Evolutionary conservation across 345 rosid species (phyloP).

Genomic region (Excoecaria cochinchinensis): DNA sequence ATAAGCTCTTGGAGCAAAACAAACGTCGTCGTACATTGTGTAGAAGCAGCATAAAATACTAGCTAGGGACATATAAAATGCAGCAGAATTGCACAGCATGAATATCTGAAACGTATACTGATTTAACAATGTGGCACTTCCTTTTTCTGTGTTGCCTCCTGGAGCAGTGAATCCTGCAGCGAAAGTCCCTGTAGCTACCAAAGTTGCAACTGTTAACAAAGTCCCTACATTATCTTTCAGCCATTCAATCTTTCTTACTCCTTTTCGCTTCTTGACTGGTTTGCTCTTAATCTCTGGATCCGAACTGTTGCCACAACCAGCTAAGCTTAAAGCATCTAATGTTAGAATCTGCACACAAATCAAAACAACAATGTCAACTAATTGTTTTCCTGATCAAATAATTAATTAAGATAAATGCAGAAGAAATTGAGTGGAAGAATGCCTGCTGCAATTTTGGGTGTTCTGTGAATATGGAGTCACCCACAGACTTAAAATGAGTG

Average conservation of each 20-base stretch:
- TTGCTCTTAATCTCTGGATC: neutral
- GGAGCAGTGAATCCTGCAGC: neutral
- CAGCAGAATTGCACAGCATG: neutral
- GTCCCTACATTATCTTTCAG: neutral
- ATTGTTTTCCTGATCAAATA: too few relatives aligned
- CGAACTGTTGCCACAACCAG: neutral
- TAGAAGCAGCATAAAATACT: neutral
- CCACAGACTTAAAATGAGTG: neutral
- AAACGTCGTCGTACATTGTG: neutral
- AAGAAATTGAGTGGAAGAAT: neutral
- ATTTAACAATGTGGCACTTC: neutral
- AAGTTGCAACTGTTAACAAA: neutral
- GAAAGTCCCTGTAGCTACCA: neutral
- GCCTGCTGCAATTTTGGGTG: neutral
- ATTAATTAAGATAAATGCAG: too few relatives aligned
- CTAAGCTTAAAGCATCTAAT: neutral
- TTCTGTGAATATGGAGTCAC: neutral
- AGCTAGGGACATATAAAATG: neutral
- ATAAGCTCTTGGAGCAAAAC: neutral
- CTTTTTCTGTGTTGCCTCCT: neutral
- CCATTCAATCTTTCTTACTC: neutral
- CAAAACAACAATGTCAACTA: too few relatives aligned
- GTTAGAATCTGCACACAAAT: neutral
- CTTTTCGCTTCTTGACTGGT: neutral
- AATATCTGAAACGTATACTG: neutral